These are phyloP conservation scores for Triticum monococcum DNA, from an alignment of 176 grass and related monocot genomes.

Conservation along the genomic window DNA sequence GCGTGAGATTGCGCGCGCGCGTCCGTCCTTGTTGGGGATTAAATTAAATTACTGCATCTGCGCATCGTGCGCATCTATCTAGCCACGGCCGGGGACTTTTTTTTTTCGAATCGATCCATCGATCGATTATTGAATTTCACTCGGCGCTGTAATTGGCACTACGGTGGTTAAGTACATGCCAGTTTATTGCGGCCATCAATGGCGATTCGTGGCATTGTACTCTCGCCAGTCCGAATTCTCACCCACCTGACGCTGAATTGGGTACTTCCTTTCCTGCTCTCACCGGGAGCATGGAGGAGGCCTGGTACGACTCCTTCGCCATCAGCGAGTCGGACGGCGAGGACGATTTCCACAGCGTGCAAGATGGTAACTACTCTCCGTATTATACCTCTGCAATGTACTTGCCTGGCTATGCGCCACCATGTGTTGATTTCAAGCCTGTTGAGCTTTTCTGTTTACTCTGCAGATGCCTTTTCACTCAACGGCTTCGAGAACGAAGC, in stretches of 20 bases:
- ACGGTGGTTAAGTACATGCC: not conserved
- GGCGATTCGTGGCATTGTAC: not conserved
- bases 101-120: not conserved
- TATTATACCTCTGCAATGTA: not conserved
- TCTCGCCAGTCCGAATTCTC: not conserved
- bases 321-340: conserved; percentile 70
- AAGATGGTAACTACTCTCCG: conserved; percentile 55
- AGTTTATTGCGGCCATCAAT: conserved; percentile 30
- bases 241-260: conserved; percentile 33
- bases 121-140: not conserved
- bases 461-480: conserved; percentile 57
- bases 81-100: not conserved
- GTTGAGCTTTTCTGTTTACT: not conserved
- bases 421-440: not conserved
- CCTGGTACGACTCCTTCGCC: conserved; percentile 79
- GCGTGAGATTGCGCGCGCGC: conserved; percentile 28
- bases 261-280: conserved; percentile 20
- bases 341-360: conserved; percentile 94
- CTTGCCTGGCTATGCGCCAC: not conserved
- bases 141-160: not conserved
- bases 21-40: not conserved
- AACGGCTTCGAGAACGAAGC: conserved; percentile 68
- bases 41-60: conserved; percentile 33
- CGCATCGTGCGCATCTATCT: not conserved
- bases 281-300: conserved; percentile 67